These are phyloP conservation scores for Plasmodium coatneyi DNA, from an alignment of 169 alveolate genomes.

Conservation along the genomic window DNA sequence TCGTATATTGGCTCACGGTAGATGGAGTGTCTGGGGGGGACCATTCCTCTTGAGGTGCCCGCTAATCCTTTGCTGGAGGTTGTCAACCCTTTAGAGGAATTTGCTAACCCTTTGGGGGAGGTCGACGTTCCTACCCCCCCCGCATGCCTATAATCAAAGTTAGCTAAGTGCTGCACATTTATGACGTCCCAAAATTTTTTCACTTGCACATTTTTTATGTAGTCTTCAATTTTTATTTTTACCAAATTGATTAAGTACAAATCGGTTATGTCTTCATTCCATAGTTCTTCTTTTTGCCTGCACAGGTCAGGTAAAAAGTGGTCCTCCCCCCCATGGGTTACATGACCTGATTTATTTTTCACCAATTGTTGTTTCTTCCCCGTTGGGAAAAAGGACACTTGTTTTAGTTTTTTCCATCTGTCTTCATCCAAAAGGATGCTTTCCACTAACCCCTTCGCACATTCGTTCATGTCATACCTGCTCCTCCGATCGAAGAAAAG, in stretches of 20 bases:
- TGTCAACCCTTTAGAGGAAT: not conserved
- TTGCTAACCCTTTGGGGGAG: not conserved
- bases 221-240: slow-evolving; percentile 58
- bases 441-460: slow-evolving; percentile 20
- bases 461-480: slow-evolving; percentile 52
- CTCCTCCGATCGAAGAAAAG: slow-evolving; percentile 26
- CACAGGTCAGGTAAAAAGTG: not conserved
- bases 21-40: not conserved
- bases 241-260: slow-evolving; percentile 44
- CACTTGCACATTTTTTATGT: slow-evolving; percentile 61
- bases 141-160: slow-evolving; percentile 36
- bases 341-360: not conserved
- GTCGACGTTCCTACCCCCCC: not conserved
- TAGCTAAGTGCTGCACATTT: slow-evolving; percentile 19
- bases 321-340: not conserved
- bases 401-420: slow-evolving; percentile 1
- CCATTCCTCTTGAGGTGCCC: not conserved
- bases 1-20: slow-evolving; percentile 51
- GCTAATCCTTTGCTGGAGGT: not conserved
- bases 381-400: not conserved
- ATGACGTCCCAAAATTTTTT: slow-evolving; percentile 57
- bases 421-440: not conserved
- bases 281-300: slow-evolving; percentile 6
- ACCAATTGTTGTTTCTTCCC: not conserved
- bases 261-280: slow-evolving; percentile 20